Conservation (phyloP, 2,329 filamentous ascomycete species). For the Rutstroemia sp. region DNA sequence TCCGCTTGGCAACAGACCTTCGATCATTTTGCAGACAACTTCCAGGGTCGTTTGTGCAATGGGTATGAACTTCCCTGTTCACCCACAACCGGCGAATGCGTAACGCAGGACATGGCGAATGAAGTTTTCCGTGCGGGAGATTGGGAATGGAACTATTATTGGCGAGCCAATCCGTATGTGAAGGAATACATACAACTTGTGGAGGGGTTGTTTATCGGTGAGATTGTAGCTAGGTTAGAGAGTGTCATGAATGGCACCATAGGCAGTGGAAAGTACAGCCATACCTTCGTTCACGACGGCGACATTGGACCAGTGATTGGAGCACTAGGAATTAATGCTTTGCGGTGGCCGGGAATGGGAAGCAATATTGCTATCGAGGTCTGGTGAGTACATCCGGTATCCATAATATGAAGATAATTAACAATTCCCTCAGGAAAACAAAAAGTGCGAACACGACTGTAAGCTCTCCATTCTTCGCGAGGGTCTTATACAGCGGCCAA, state of each 20-base stretch:
- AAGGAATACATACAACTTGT: slow-evolving; percentile 32
- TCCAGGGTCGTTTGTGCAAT: slow-evolving; percentile 34
- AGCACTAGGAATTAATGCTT: slow-evolving; percentile 29
- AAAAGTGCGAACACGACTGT: background rate
- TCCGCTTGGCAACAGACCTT: slow-evolving; percentile 31
- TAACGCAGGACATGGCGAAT: slow-evolving; percentile 28
- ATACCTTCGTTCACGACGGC: slow-evolving; percentile 33
- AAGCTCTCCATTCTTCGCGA: slow-evolving; percentile 13
- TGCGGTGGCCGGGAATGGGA: slow-evolving; percentile 35
- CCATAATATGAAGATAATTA: too few relatives aligned
- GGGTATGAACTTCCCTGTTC: slow-evolving; percentile 32
- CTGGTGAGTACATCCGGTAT: slow-evolving; percentile 24
- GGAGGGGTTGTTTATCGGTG: slow-evolving; percentile 33
- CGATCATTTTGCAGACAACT: slow-evolving; percentile 35
- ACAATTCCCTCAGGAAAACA: background rate
- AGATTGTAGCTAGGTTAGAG: slow-evolving; percentile 29
- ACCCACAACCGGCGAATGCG: slow-evolving; percentile 26
- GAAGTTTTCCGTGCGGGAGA: slow-evolving; percentile 35
- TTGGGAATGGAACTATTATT: slow-evolving; percentile 37
- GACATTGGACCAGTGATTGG: slow-evolving; percentile 28
- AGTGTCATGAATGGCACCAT: slow-evolving; percentile 23
- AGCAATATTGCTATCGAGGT: slow-evolving; percentile 34
- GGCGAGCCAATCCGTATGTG: slow-evolving; percentile 30
- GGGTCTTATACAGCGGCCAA: slow-evolving; percentile 28
- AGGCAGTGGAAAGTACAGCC: slow-evolving; percentile 15